Evolutionary conservation across 2,329 filamentous ascomycete species (phyloP), one percentile per base, ranked within the genome.

Genomic region (Neopestalotiopsis rosae): DNA sequence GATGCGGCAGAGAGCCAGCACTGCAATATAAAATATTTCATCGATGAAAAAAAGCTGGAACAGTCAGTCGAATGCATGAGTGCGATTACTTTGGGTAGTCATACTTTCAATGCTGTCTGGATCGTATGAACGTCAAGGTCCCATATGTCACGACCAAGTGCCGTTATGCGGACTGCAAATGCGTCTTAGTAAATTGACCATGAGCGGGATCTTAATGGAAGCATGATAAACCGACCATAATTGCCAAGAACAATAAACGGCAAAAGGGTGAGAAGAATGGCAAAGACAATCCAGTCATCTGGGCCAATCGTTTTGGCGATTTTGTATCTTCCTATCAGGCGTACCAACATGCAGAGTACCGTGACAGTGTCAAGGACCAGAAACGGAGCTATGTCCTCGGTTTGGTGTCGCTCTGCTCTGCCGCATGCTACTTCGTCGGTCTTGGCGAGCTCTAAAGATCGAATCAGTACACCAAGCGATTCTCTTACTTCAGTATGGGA

Each of bases 1-100:
- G 13, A 81, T 67, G 67, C 81, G 79, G n/a, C 77, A 76, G 20
- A 79, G 69, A n/a, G 74, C 72, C 38, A 79, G 58, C 20, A 69
- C 57, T 76, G 38, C 45, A 14, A 61, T 67, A 42, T 68, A 69
- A 9, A 69, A 61, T 20, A 71, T 13, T 59, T 69, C 67, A 45
- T 56, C 57, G 24, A 70, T 58, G 61, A 70, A 71, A 67, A 71
- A 68, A 3, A 68, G 20, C 70, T 72, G 59, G 24, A 75, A 34
- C 12, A 9, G 20, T 58, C n/a, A 20, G n/a, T 62, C 24, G 20
- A 9, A 3, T 20, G 12, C 5, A 17, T 1, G n/a, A 10, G 13
- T n/a, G 14, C 9, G 1, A 38, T 32, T 2, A 13, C 13, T 6
- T 59, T 17, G 30, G 20, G 65, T 40, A 7, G n/a, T 28, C 68